These are phyloP conservation scores for Trichoderma virens DNA, from an alignment of 495 filamentous ascomycete species.

Conservation along the genomic window DNA sequence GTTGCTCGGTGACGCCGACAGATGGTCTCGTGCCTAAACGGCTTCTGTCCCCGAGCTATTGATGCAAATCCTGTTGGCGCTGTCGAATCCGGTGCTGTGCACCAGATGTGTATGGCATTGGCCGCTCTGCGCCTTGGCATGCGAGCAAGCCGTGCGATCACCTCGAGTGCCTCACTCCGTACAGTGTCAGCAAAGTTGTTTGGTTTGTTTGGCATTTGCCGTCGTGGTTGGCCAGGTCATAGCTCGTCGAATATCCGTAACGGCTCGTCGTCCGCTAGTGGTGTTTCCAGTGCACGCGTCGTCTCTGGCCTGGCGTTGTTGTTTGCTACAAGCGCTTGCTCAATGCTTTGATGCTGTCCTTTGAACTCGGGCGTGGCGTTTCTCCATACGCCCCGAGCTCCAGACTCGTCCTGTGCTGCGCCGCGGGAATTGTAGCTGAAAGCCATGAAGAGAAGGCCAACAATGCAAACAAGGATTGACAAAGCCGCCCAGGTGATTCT, in stretches of 20 bases:
- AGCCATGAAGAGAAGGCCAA: neutral
- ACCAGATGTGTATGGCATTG: neutral
- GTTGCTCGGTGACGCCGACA: conserved; percentile 1
- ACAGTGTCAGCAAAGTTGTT: neutral
- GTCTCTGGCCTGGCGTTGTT: neutral
- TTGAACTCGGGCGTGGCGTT: neutral
- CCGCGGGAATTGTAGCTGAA: neutral
- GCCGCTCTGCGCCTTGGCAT: neutral
- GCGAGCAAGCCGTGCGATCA: neutral
- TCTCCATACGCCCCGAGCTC: neutral
- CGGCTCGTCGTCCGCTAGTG: conserved; percentile 18
- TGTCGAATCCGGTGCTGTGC: neutral
- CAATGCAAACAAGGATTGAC: neutral
- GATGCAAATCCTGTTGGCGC: neutral
- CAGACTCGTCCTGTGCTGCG: neutral
- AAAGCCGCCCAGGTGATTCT: conserved; percentile 55
- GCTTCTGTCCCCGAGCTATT: neutral
- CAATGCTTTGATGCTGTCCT: neutral
- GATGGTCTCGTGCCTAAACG: neutral
- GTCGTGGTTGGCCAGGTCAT: conserved; percentile 12
- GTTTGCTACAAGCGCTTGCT: neutral
- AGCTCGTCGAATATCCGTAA: conserved; percentile 27
- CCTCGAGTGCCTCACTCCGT: neutral
- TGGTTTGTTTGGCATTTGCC: neutral
- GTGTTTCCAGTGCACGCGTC: neutral